These are phyloP conservation scores for Fusarium neocosmosporiellum DNA, from an alignment of 2,329 filamentous ascomycete species.

Conservation along the genomic window DNA sequence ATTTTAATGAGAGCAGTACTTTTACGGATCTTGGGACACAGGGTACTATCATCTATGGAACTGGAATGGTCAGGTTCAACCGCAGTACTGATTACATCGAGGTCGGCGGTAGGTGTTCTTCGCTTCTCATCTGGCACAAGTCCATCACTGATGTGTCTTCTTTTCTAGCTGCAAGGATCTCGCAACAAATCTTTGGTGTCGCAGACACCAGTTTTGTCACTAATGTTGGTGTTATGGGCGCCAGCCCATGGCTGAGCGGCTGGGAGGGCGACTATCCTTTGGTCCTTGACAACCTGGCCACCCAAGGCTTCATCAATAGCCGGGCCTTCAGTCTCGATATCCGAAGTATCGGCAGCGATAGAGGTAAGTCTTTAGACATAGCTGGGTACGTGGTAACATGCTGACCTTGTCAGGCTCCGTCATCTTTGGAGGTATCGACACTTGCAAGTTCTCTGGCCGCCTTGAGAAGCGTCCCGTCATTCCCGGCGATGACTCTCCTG, in stretches of 20 bases:
- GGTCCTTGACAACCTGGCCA: slow-evolving; percentile 49
- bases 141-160: slow-evolving; percentile 1
- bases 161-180: slow-evolving; percentile 44
- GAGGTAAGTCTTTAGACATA: slow-evolving; percentile 14
- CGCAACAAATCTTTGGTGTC: slow-evolving; percentile 52
- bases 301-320: slow-evolving; percentile 52
- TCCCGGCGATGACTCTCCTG: slow-evolving; percentile 51
- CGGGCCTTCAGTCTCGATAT: slow-evolving; percentile 52
- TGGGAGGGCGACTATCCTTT: slow-evolving; percentile 50
- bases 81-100: slow-evolving; percentile 49
- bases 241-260: slow-evolving; percentile 48
- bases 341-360: slow-evolving; percentile 45
- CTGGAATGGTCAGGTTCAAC: slow-evolving; percentile 46
- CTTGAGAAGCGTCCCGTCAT: slow-evolving; percentile 68
- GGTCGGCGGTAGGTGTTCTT: slow-evolving; percentile 46
- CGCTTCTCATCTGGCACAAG: background rate
- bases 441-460: slow-evolving; percentile 63
- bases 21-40: slow-evolving; percentile 42
- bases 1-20: slow-evolving; percentile 48
- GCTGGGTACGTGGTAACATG: accelerated
- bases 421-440: slow-evolving; percentile 70
- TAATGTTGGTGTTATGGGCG: slow-evolving; percentile 50
- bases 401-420: slow-evolving; percentile 32
- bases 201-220: slow-evolving; percentile 46
- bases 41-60: slow-evolving; percentile 46